A percentile compares a stretch with the other conserved stretches of the same genome.
Conservation (phyloP, 2,329 filamentous ascomycete species). For the Daldinia eschscholtzii region DNA sequence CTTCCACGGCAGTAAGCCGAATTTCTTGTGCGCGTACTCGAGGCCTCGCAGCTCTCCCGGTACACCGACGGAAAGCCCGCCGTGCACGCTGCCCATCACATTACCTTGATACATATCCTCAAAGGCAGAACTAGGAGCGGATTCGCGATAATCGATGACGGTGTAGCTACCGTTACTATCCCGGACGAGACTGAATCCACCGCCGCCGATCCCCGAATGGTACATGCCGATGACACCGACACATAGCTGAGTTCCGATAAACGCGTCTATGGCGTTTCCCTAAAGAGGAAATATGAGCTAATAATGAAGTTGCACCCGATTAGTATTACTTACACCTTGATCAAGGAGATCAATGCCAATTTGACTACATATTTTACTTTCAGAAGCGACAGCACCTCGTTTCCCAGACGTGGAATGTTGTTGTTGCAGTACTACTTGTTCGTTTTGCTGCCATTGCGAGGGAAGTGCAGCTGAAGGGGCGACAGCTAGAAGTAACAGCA, state of each 20-base stretch:
- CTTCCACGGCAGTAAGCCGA: constrained; percentile 78
- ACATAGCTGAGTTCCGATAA: constrained; percentile 80
- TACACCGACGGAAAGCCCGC: constrained; percentile 79
- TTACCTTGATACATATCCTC: constrained; percentile 89
- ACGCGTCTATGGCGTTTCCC: constrained; percentile 83
- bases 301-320: not conserved
- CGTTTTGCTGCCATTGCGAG: constrained; percentile 38
- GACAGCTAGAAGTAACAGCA: constrained; percentile 32
- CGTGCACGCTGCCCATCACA: constrained; percentile 72
- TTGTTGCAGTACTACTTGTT: constrained; percentile 42
- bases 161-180: constrained; percentile 79
- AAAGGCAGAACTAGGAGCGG: constrained; percentile 83
- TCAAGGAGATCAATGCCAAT: constrained; percentile 52
- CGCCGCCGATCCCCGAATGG: constrained; percentile 87
- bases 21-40: constrained; percentile 80
- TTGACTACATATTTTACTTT: constrained; percentile 52
- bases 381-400: constrained; percentile 51
- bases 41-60: constrained; percentile 84
- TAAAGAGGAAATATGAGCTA: constrained; percentile 45
- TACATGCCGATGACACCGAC: constrained; percentile 83
- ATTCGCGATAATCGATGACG: constrained; percentile 90
- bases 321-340: constrained; percentile 46
- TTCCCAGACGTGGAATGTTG: constrained; percentile 31
- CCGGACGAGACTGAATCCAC: constrained; percentile 88
- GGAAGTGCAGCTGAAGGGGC: constrained; percentile 25